These are phyloP conservation scores for Sonneratia caseolaris DNA, from an alignment of 345 rosid species.

Conservation along the genomic window DNA sequence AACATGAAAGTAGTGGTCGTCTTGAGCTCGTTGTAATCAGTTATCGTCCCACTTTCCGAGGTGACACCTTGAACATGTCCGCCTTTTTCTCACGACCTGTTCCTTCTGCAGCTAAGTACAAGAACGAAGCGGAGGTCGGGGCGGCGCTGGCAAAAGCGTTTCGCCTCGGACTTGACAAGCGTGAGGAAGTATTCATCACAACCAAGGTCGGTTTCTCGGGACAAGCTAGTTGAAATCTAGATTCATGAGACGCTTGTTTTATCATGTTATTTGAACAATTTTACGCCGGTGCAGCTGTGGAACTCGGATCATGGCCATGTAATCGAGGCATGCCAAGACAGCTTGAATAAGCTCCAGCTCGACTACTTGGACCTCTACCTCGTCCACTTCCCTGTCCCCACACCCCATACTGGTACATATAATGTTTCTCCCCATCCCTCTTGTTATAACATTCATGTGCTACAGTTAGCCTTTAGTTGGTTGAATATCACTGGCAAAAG, in stretches of 20 bases:
- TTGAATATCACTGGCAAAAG: too few species aligned
- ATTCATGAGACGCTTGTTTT: neutral
- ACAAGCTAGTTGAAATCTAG: neutral
- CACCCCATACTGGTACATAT: conserved; percentile 56
- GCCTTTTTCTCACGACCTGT: neutral
- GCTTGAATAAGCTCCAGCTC: conserved; percentile 76
- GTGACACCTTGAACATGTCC: too few species aligned
- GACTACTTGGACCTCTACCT: conserved; percentile 86
- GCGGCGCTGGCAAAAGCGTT: conserved; percentile 63
- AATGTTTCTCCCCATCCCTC: too few species aligned
- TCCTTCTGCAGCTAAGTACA: conserved; percentile 46
- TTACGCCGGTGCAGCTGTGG: conserved; percentile 53
- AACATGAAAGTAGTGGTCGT: too few species aligned
- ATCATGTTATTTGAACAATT: neutral
- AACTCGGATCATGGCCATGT: conserved; percentile 90
- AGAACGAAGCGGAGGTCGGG: conserved; percentile 64
- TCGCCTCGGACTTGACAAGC: conserved; percentile 45
- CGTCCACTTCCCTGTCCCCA: conserved; percentile 75
- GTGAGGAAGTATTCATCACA: conserved; percentile 80
- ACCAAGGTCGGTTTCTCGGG: conserved; percentile 40
- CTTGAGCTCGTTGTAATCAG: too few species aligned
- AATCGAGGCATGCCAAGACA: conserved; percentile 71
- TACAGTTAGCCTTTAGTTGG: too few species aligned
- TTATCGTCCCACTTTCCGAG: too few species aligned
- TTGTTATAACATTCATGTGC: neutral